Evolutionary conservation across 345 rosid species (phyloP).

Genomic region (Bretschneidera sinensis): DNA sequence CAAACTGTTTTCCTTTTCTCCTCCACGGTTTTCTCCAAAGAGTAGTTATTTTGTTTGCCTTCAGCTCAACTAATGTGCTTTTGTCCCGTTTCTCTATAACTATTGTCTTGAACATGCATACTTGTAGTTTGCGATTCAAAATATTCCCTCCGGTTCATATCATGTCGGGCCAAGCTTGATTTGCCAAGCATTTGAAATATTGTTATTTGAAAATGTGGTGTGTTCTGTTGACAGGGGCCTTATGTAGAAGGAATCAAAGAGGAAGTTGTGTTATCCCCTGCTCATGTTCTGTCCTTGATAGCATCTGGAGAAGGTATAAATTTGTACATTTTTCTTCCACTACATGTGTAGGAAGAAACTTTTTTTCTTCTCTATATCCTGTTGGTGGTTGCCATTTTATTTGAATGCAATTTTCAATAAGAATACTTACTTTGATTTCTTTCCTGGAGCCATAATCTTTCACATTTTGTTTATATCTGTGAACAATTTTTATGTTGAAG

Average conservation of each 20-base stretch:
- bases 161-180: not conserved
- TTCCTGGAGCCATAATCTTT: constrained; percentile 3
- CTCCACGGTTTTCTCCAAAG: not conserved
- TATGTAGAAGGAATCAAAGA: constrained; percentile 89
- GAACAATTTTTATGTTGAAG: not conserved
- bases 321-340: constrained; percentile 3
- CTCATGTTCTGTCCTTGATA: constrained; percentile 92
- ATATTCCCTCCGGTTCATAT: constrained; percentile 12
- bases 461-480: not conserved
- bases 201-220: constrained; percentile 17
- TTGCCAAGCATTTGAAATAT: not conserved
- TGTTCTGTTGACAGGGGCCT: constrained; percentile 53
- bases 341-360: not conserved
- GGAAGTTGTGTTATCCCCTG: constrained; percentile 96
- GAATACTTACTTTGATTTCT: not conserved
- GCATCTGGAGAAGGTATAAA: constrained; percentile 90
- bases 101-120: not conserved
- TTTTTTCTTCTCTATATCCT: not conserved
- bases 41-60: not conserved
- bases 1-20: not conserved
- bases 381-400: not conserved
- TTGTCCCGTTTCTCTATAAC: not conserved
- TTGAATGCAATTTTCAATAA: constrained; percentile 2
- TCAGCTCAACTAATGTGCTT: constrained; percentile 2
- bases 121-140: constrained; percentile 4